These are phyloP conservation scores for Venturia effusa DNA, from an alignment of 2,329 filamentous ascomycete genomes.

Conservation along the genomic window DNA sequence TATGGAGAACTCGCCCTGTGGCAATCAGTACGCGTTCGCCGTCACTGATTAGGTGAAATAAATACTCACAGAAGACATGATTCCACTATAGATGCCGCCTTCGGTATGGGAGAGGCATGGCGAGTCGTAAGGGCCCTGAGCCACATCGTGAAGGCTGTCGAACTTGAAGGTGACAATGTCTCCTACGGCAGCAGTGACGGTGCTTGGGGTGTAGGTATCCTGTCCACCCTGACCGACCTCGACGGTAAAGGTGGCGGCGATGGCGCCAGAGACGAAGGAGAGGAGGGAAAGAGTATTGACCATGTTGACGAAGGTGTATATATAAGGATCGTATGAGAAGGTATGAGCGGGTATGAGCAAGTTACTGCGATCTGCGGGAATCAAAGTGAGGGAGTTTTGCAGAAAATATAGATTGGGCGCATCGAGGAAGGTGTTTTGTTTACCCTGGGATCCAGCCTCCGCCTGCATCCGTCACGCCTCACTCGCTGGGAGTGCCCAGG, in stretches of 20 bases:
- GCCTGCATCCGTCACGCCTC: background rate
- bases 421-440: background rate
- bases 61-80: slow-evolving; percentile 3
- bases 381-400: background rate
- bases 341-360: background rate
- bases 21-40: background rate
- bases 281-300: background rate
- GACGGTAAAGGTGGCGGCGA: slow-evolving; percentile 7
- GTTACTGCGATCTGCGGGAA: background rate
- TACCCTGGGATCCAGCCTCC: too few relatives aligned
- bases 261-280: slow-evolving; percentile 1
- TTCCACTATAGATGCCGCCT: slow-evolving; percentile 9
- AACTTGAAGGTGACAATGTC: slow-evolving; percentile 12
- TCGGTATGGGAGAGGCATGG: slow-evolving; percentile 4
- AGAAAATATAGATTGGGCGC: background rate
- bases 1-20: slow-evolving; percentile 10
- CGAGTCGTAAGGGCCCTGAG: slow-evolving; percentile 1
- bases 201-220: slow-evolving; percentile 11
- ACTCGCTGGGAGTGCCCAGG: background rate
- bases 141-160: slow-evolving; percentile 6
- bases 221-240: slow-evolving; percentile 7
- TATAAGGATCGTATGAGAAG: background rate
- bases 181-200: slow-evolving; percentile 8
- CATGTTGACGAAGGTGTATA: slow-evolving; percentile 3
- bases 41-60: background rate